A percentile compares a stretch with the other conserved stretches of the same genome.
Evolutionary conservation across 192 early-diverging fungal genomes (phyloP).

Genomic region (Thoreauomyces humboldtii): DNA sequence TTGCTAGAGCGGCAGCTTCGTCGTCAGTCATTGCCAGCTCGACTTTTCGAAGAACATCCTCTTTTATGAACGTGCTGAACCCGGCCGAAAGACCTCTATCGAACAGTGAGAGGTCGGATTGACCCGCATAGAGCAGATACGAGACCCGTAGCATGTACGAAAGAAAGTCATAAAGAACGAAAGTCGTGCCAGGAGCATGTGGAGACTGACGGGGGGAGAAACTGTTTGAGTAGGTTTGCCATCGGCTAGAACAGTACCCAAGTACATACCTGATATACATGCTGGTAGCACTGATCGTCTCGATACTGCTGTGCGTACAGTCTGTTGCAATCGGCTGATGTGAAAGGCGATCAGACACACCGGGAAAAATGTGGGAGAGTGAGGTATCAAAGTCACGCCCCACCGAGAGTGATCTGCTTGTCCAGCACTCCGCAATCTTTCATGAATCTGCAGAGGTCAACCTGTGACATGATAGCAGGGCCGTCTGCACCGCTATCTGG

Average conservation of each 20-base stretch:
- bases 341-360: too few relatives aligned
- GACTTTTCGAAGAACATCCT: constrained; percentile 32
- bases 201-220: constrained; percentile 32
- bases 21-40: not conserved
- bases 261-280: constrained; percentile 32
- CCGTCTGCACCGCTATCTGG: not conserved
- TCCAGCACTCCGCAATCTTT: constrained; percentile 31
- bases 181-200: constrained; percentile 34
- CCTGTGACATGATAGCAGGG: constrained; percentile 21
- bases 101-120: constrained; percentile 32
- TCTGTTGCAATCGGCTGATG: not conserved
- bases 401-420: constrained; percentile 34
- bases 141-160: constrained; percentile 36
- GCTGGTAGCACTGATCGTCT: constrained; percentile 18
- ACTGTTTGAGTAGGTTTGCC: not conserved
- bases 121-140: constrained; percentile 32
- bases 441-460: constrained; percentile 44
- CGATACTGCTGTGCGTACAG: constrained; percentile 31
- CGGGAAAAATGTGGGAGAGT: too few relatives aligned
- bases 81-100: constrained; percentile 33
- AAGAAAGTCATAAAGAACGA: constrained; percentile 49
- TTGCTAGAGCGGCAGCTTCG: not conserved
- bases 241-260: too few relatives aligned
- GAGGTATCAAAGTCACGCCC: not conserved
- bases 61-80: constrained; percentile 40